A percentile compares a stretch with the other conserved stretches of the same genome.
phyloP scores from a whole-genome alignment of 148 eudicot species.

The Nyssa sinensis region DNA sequence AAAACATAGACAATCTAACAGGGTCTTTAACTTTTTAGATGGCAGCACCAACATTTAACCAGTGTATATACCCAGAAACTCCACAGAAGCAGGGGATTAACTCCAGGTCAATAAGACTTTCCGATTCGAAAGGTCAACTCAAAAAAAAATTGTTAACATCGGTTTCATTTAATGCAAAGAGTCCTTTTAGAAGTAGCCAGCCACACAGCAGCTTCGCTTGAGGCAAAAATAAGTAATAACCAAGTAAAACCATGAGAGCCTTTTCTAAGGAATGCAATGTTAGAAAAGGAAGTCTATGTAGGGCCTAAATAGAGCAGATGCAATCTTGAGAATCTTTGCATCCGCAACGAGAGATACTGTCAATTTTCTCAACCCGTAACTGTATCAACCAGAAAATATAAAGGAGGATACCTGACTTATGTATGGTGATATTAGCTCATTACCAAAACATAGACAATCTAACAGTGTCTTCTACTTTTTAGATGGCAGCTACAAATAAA shows the following conservation, averaged over 20 bases:
- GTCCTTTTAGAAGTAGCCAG: too few relatives aligned
- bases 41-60: neutral
- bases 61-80: too few relatives aligned
- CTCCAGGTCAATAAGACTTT: too few relatives aligned
- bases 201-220: too few relatives aligned
- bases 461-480: neutral
- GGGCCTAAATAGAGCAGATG: neutral
- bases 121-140: too few relatives aligned
- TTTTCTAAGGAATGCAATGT: too few relatives aligned
- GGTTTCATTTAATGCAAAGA: too few relatives aligned
- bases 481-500: neutral
- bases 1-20: neutral
- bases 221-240: neutral
- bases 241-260: too few relatives aligned
- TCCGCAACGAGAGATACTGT: conserved; percentile 13
- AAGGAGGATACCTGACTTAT: conserved; percentile 38
- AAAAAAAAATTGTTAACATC: too few relatives aligned
- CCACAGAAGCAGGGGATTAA: too few relatives aligned
- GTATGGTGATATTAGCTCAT: conserved; percentile 22
- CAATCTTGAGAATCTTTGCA: neutral
- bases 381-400: conserved; percentile 29
- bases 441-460: neutral
- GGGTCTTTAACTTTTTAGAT: too few relatives aligned
- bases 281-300: neutral
- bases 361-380: conserved; percentile 42